Base-by-base conservation (phyloP, 1,284 basidiomycete species). In the Tranzscheliella williamsii region DNA sequence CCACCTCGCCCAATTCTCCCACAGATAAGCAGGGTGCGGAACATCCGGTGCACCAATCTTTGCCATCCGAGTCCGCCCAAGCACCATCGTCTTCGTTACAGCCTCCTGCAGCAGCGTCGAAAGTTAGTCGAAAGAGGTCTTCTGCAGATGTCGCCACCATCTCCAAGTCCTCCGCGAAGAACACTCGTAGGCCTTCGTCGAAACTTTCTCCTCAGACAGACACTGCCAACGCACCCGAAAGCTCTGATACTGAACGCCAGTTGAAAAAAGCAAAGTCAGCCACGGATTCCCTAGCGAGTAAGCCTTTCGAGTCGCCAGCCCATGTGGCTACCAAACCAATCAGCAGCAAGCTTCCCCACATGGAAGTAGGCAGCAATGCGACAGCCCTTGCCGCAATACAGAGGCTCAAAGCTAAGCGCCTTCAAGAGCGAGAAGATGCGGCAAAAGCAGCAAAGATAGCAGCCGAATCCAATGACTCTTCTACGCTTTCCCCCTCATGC, bases 281-380 rank as follows among this genome's bases (percentile, higher is more conserved):
- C 16, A n/a, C 27, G n/a, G 17, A 20, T 44, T 5, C 8, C 38
- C 34, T 49, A 47, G 30, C 13, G 26, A 27, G 15, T 8, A 8
- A 27, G 16, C 18, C 44, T 3, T 11, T 35, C 34, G 53, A 44
- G 30, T 11, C 18, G 36, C 32, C 38, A n/a, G n/a, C n/a, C n/a
- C n/a, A n/a, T 13, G 36, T 40, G n/a, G 38, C 48, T 8, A 32
- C 51, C 40, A 54, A 13, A 22, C 39, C 31, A 18, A 36, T 51
- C 40, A 56, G 49, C 42, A 51, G 49, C 42, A 56, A 56, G 43
- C 44, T 65, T 22, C 63, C 67, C n/a, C 62, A 61, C 31, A 71
- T 71, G 69, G 67, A 67, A 29, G 64, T 63, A 8, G 63, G 67
- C 12, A 69, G 64, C 34, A 69, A 71, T 24, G 57, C 67, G 15